These are phyloP conservation scores for Tympanopsis confertula DNA, from an alignment of 2,329 filamentous ascomycete genomes.

Conservation along the genomic window DNA sequence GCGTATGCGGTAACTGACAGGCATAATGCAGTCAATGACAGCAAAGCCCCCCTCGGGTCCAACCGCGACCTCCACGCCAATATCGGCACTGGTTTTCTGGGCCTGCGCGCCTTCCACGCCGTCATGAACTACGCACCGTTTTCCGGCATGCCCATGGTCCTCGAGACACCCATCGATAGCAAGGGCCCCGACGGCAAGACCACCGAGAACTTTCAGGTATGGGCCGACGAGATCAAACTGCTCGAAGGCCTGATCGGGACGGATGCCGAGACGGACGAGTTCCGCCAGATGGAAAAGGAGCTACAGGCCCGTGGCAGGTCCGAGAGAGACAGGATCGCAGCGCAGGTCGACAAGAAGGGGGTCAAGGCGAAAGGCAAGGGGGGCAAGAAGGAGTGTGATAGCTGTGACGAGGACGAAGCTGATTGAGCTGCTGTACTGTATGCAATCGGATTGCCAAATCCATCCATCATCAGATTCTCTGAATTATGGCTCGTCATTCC, in stretches of 20 bases:
- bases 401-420: background rate
- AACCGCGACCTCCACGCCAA: conserved; percentile 87
- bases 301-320: conserved; percentile 56
- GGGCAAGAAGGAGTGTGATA: conserved; percentile 3
- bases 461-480: no score
- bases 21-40: conserved; percentile 93
- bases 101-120: conserved; percentile 79
- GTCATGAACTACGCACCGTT: conserved; percentile 75
- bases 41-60: conserved; percentile 75
- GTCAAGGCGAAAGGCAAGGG: conserved; percentile 28
- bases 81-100: conserved; percentile 89
- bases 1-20: no score
- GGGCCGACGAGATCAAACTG: conserved; percentile 90
- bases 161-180: conserved; percentile 87
- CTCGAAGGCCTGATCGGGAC: conserved; percentile 79
- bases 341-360: conserved; percentile 66
- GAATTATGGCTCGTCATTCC: no score
- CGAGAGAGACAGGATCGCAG: conserved; percentile 66
- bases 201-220: conserved; percentile 69
- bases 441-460: no score
- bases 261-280: conserved; percentile 65
- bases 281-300: conserved; percentile 49
- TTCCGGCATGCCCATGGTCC: conserved; percentile 72
- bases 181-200: conserved; percentile 53
- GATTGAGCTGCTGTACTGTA: no score